A percentile compares a stretch with the other conserved stretches of the same genome.
Evolutionary conservation across 768 basidiomycete species (phyloP).

Genomic region (Suillus bovinus): DNA sequence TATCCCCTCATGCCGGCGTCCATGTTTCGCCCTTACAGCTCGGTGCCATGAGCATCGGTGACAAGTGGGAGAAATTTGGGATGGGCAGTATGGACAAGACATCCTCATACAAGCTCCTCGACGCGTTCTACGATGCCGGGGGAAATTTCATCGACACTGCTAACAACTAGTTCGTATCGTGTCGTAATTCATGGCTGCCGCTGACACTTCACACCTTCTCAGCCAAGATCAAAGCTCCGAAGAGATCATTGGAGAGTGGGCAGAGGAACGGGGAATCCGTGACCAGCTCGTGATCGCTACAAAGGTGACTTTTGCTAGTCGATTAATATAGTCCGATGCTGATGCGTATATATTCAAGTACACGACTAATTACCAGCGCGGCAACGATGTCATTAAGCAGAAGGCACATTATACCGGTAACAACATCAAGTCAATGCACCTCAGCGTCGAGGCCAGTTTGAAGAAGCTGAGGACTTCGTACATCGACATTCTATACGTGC

Average conservation of each 20-base stretch:
- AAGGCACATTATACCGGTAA: slow-evolving; percentile 50
- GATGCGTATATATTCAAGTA: slow-evolving; percentile 16
- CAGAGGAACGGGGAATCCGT: slow-evolving; percentile 38
- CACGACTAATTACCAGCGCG: slow-evolving; percentile 21
- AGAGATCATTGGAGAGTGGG: slow-evolving; percentile 50
- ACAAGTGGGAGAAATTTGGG: slow-evolving; percentile 38
- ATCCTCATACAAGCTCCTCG: slow-evolving; percentile 44
- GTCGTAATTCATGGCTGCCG: background rate
- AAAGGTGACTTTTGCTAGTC: slow-evolving; percentile 33
- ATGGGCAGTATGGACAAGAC: slow-evolving; percentile 46
- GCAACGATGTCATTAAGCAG: slow-evolving; percentile 20
- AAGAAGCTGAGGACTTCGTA: slow-evolving; percentile 47
- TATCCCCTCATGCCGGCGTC: slow-evolving; percentile 43
- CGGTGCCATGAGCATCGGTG: slow-evolving; percentile 50
- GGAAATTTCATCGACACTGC: slow-evolving; percentile 54
- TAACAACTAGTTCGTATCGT: slow-evolving; percentile 39
- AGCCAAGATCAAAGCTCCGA: slow-evolving; percentile 44
- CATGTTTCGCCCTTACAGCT: slow-evolving; percentile 53
- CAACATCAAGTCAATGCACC: slow-evolving; percentile 42
- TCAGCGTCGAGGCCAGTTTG: slow-evolving; percentile 41
- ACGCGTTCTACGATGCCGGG: slow-evolving; percentile 45
- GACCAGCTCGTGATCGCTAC: slow-evolving; percentile 48
- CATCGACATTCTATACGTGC: slow-evolving; percentile 47
- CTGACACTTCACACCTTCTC: background rate
- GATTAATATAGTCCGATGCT: background rate